Evolutionary conservation across 2,329 filamentous ascomycete species (phyloP).

Genomic region (Magnaporthales sp.): DNA sequence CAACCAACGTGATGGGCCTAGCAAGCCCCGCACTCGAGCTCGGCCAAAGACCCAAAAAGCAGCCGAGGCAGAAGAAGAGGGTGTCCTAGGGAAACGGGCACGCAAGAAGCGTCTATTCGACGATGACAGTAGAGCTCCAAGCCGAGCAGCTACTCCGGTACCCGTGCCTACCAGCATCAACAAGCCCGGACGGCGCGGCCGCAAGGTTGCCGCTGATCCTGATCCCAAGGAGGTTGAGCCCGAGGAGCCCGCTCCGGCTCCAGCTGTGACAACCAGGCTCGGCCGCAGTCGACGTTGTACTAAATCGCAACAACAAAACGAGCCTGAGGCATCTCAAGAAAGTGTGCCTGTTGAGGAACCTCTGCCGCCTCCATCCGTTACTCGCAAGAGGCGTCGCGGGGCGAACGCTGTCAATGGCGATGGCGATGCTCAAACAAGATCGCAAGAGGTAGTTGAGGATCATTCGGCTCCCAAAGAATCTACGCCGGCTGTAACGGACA

Average conservation of each 20-base stretch:
- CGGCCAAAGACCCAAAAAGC: conserved; percentile 50
- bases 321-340: not conserved
- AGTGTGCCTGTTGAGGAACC: not conserved
- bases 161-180: conserved; percentile 13
- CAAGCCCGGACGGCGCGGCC: conserved; percentile 8
- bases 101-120: conserved; percentile 45
- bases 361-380: not conserved
- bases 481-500: not conserved
- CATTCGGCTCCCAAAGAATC: not conserved
- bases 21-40: conserved; percentile 41
- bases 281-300: not conserved
- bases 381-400: conserved; percentile 4
- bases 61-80: conserved; percentile 38
- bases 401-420: not conserved
- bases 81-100: conserved; percentile 39
- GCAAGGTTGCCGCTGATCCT: not conserved
- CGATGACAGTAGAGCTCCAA: conserved; percentile 39
- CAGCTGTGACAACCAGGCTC: not conserved
- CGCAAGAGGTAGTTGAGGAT: not conserved
- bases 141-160: conserved; percentile 42
- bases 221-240: not conserved
- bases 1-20: conserved; percentile 44
- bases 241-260: conserved; percentile 1
- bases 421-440: not conserved
- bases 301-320: not conserved